These are phyloP conservation scores for Malassezia sympodialis DNA, from an alignment of 1,284 basidiomycete genomes.

Conservation along the genomic window DNA sequence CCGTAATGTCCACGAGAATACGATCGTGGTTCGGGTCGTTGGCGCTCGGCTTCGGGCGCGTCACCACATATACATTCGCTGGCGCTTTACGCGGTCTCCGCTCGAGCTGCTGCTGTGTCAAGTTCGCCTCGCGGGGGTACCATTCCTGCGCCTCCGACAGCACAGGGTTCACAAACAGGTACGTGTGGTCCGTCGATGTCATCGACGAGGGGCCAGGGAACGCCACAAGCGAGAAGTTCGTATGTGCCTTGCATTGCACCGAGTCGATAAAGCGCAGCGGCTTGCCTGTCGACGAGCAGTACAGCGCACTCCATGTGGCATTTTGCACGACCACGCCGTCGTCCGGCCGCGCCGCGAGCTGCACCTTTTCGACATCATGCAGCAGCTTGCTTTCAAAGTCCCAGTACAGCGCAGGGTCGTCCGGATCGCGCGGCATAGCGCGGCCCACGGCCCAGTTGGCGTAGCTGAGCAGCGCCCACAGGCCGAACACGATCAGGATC, in stretches of 20 bases:
- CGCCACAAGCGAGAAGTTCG: conserved; percentile 4
- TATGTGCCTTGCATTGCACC: not conserved
- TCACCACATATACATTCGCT: conserved; percentile 4
- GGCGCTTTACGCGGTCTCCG: not conserved
- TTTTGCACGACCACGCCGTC: conserved; percentile 4
- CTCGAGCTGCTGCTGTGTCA: not conserved
- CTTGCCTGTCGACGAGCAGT: conserved; percentile 7
- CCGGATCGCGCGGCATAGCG: not conserved
- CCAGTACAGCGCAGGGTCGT: not conserved
- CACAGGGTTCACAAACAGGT: conserved; percentile 11
- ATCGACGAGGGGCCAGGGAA: conserved; percentile 3
- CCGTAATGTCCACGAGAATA: conserved; percentile 31
- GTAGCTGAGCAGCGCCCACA: conserved; percentile 14
- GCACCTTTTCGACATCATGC: not conserved
- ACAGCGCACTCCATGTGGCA: conserved; percentile 1
- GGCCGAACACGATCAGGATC: conserved; percentile 5
- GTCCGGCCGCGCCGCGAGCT: not conserved
- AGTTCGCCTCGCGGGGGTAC: not conserved
- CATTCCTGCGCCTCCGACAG: conserved; percentile 2
- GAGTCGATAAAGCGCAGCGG: conserved; percentile 13
- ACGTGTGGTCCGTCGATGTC: conserved; percentile 3
- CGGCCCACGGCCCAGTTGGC: conserved; percentile 6
- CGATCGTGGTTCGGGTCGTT: conserved; percentile 3
- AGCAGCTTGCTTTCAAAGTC: not conserved
- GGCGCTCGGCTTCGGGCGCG: not conserved